These are phyloP conservation scores for Lasiosphaeria ovina DNA, from an alignment of 495 filamentous ascomycete species.

Conservation along the genomic window DNA sequence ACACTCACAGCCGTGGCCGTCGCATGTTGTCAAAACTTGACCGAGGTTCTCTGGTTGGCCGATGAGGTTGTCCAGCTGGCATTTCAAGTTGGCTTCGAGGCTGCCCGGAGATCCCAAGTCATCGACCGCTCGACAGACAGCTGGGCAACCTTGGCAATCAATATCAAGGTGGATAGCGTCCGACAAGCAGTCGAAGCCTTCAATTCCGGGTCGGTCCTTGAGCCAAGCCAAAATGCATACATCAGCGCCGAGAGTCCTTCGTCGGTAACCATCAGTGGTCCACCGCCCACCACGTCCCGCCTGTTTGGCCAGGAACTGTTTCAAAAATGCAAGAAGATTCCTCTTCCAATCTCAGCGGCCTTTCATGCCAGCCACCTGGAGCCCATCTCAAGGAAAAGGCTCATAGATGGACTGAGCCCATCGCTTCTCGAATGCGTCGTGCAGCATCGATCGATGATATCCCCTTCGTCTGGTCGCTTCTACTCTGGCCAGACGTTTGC, in stretches of 20 bases:
- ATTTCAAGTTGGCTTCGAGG: slow-evolving; percentile 58
- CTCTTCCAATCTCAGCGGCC: slow-evolving; percentile 57
- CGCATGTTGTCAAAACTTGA: slow-evolving; percentile 54
- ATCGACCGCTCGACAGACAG: slow-evolving; percentile 42
- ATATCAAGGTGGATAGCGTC: slow-evolving; percentile 30
- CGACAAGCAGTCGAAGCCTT: slow-evolving; percentile 34
- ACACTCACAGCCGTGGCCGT: slow-evolving; percentile 62
- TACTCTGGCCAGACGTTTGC: slow-evolving; percentile 9
- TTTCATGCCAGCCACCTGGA: slow-evolving; percentile 35
- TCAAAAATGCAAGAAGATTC: slow-evolving; percentile 40
- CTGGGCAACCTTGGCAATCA: slow-evolving; percentile 43
- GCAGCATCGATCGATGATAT: slow-evolving; percentile 12
- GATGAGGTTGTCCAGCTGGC: slow-evolving; percentile 62
- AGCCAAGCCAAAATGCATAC: slow-evolving; percentile 14
- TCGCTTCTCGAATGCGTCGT: slow-evolving; percentile 5
- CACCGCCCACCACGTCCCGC: slow-evolving; percentile 19
- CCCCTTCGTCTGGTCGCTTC: slow-evolving; percentile 14
- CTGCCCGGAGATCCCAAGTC: slow-evolving; percentile 35
- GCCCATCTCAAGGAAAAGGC: background rate
- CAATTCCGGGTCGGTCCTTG: slow-evolving; percentile 6
- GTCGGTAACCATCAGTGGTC: slow-evolving; percentile 42
- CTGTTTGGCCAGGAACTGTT: slow-evolving; percentile 11
- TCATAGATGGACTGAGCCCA: background rate
- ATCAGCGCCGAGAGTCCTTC: slow-evolving; percentile 26
- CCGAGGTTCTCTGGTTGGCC: slow-evolving; percentile 59